Conservation (phyloP, 2,329 filamentous ascomycete species). For the Colletotrichum theobromicola region DNA sequence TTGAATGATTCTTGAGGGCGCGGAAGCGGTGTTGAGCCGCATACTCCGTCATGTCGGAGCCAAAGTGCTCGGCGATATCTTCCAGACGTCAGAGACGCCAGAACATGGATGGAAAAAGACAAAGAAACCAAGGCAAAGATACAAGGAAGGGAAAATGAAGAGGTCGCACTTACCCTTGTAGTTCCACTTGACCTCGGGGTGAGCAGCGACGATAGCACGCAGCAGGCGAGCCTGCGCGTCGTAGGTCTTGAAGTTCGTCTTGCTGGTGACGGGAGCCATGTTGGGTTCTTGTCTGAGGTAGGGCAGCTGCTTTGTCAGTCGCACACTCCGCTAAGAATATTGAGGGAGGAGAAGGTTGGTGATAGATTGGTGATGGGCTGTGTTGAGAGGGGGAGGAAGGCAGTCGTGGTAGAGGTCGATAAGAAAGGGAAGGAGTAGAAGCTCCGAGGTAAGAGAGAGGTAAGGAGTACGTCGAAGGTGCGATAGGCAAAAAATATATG, state of each 20-base stretch:
- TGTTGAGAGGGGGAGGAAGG: not conserved
- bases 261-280: conserved; percentile 48
- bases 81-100: conserved; percentile 22
- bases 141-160: not conserved
- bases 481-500: not conserved
- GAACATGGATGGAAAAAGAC: not conserved
- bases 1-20: conserved; percentile 46
- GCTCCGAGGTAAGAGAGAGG: not conserved
- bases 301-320: not conserved
- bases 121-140: not conserved
- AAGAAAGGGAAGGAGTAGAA: not conserved
- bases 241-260: conserved; percentile 64
- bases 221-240: conserved; percentile 66
- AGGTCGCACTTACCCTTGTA: conserved; percentile 59
- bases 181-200: conserved; percentile 60
- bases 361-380: not conserved
- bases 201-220: conserved; percentile 64
- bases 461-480: not conserved
- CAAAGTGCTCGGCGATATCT: conserved; percentile 54
- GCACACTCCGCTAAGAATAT: not conserved
- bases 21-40: conserved; percentile 59
- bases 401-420: not conserved
- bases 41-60: conserved; percentile 52
- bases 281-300: conserved; percentile 4
- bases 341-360: not conserved